Percentiles rank a stretch among this genome's conserved stretches.
phyloP scores from a whole-genome alignment of 108 stramenopile species.

The Nitzschia sp. region DNA sequence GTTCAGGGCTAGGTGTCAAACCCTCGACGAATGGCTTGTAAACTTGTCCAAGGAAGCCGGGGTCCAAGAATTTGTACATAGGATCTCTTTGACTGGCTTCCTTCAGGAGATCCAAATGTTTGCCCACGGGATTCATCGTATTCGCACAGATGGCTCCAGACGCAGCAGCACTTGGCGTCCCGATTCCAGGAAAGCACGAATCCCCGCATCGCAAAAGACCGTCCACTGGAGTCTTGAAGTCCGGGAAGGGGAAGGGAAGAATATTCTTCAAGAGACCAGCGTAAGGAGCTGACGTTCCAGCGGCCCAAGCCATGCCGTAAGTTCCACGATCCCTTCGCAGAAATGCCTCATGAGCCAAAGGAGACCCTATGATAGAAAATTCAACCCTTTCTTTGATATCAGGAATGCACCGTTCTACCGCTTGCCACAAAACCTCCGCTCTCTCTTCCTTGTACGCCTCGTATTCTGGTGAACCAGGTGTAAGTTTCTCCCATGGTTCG shows the following conservation, averaged over 20 bases:
- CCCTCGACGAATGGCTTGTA: conserved; percentile 82
- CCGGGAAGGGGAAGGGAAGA: conserved; percentile 89
- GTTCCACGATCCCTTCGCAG: conserved; percentile 88
- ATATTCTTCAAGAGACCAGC: conserved; percentile 75
- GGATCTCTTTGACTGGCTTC: conserved; percentile 81
- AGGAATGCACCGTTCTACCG: conserved; percentile 92
- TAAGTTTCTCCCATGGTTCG: conserved; percentile 94
- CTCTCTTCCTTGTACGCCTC: conserved; percentile 93
- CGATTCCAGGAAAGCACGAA: conserved; percentile 94
- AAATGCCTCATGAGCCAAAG: conserved; percentile 94
- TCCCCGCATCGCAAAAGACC: conserved; percentile 90
- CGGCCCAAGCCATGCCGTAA: conserved; percentile 95
- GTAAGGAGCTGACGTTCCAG: conserved; percentile 89
- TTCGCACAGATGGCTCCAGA: conserved; percentile 90
- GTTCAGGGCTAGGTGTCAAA: conserved; percentile 80
- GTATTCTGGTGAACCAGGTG: conserved; percentile 79
- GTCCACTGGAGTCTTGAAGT: conserved; percentile 90
- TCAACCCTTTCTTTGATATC: conserved; percentile 88
- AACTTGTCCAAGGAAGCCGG: conserved; percentile 74
- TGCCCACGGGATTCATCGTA: conserved; percentile 81
- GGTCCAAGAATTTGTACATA: conserved; percentile 88
- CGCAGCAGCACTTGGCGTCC: conserved; percentile 93
- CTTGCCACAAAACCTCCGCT: conserved; percentile 84
- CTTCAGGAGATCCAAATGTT: conserved; percentile 77
- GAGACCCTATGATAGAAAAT: conserved; percentile 91